These are phyloP conservation scores for Pancytospora epiphaga DNA, from an alignment of 371 early-diverging fungal species.

Conservation along the genomic window DNA sequence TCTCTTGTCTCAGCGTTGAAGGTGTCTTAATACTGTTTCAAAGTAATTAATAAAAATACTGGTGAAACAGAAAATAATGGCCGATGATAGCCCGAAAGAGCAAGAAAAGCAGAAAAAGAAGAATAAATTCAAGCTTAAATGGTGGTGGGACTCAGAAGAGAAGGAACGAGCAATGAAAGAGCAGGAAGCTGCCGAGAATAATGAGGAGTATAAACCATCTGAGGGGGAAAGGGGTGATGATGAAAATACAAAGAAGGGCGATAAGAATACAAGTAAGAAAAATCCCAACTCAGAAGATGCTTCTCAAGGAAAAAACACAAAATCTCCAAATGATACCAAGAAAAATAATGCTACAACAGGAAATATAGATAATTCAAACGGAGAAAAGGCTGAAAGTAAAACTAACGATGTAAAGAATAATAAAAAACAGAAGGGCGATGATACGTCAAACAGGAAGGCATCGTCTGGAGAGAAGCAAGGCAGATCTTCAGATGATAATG, in stretches of 20 bases:
- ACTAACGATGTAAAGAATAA: background rate
- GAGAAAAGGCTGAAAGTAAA: background rate
- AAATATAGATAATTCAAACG: constrained; percentile 4
- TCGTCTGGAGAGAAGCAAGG: background rate
- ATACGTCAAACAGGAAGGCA: background rate
- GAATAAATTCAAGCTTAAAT: background rate
- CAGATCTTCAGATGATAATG: constrained; percentile 1
- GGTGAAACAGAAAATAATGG: too few relatives aligned
- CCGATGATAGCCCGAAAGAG: background rate
- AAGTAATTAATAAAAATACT: too few relatives aligned
- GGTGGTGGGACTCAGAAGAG: constrained; percentile 15
- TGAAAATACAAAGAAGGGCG: background rate
- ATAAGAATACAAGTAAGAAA: background rate
- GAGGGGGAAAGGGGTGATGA: background rate
- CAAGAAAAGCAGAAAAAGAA: background rate
- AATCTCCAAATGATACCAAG: background rate
- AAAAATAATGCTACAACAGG: background rate
- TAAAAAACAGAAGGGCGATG: background rate
- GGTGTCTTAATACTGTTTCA: too few relatives aligned
- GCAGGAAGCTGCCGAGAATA: background rate
- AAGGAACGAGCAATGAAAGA: constrained; percentile 6
- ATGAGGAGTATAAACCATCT: background rate
- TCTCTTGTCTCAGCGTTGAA: too few relatives aligned
- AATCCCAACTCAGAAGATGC: background rate
- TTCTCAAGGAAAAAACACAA: background rate